These are phyloP conservation scores for Botrytis hyacinthi DNA, from an alignment of 2,329 filamentous ascomycete species.

Conservation along the genomic window DNA sequence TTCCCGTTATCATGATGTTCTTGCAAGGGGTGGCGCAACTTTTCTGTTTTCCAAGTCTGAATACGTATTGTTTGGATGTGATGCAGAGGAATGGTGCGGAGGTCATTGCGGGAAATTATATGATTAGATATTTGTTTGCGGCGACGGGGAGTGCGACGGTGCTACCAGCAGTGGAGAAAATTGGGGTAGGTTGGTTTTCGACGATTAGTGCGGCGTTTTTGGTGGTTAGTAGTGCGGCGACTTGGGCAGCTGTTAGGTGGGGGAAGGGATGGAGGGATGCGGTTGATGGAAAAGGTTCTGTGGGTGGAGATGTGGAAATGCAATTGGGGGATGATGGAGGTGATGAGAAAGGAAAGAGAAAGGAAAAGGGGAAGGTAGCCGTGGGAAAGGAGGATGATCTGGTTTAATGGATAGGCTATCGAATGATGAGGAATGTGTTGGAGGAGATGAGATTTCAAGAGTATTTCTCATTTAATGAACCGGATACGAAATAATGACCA, in stretches of 20 bases:
- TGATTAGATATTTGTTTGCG: slow-evolving; percentile 72
- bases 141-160: slow-evolving; percentile 69
- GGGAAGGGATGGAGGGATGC: slow-evolving; percentile 42
- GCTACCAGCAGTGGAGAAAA: slow-evolving; percentile 68
- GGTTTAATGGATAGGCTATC: neutral
- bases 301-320: slow-evolving; percentile 32
- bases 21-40: slow-evolving; percentile 71
- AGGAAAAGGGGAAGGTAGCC: neutral
- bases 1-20: slow-evolving; percentile 73
- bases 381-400: neutral
- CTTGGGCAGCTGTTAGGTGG: slow-evolving; percentile 32
- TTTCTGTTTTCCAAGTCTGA: slow-evolving; percentile 72
- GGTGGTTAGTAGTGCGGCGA: slow-evolving; percentile 37
- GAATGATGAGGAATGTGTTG: neutral
- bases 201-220: slow-evolving; percentile 65
- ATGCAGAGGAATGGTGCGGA: slow-evolving; percentile 70
- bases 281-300: slow-evolving; percentile 50
- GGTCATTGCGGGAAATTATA: slow-evolving; percentile 78
- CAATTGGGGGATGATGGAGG: slow-evolving; percentile 10
- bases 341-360: neutral
- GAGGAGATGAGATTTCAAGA: neutral
- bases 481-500: neutral
- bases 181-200: slow-evolving; percentile 80
- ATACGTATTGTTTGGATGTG: slow-evolving; percentile 80
- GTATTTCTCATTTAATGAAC: neutral